phyloP scores from a whole-genome alignment of 176 grass and related monocot genomes.

The Panicum miliaceum region DNA sequence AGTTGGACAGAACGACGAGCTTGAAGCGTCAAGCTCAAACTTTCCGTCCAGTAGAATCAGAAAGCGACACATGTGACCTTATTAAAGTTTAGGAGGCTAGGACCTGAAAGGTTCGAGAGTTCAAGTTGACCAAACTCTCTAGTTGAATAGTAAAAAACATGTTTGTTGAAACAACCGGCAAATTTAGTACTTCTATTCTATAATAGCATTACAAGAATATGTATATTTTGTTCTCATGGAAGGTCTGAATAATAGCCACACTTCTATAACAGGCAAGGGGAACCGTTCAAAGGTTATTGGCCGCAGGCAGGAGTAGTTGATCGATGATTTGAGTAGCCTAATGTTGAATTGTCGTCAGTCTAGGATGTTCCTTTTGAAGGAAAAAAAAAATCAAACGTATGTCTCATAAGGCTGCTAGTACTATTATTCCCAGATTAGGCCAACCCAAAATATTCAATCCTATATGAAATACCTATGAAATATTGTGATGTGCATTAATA shows the following conservation, averaged over 20 bases:
- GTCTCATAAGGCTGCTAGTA: slow-evolving; percentile 13
- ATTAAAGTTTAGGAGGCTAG: slow-evolving; percentile 2
- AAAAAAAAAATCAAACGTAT: slow-evolving; percentile 18
- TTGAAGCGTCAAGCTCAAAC: slow-evolving; percentile 22
- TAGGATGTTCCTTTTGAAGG: slow-evolving; percentile 28
- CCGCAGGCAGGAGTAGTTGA: slow-evolving; percentile 34
- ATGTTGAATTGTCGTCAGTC: slow-evolving; percentile 27
- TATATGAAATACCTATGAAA: slow-evolving; percentile 40
- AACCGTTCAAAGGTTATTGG: slow-evolving; percentile 29
- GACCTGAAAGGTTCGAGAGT: slow-evolving; percentile 14
- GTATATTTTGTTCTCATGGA: slow-evolving; percentile 21
- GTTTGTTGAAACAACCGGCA: background rate
- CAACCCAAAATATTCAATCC: slow-evolving; percentile 36
- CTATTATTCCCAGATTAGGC: slow-evolving; percentile 36
- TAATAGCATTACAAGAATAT: background rate
- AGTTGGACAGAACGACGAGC: background rate
- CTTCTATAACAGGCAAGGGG: background rate
- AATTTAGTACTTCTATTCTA: slow-evolving; percentile 9
- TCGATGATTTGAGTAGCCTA: slow-evolving; percentile 6
- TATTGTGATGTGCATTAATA: slow-evolving; percentile 30
- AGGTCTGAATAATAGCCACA: background rate
- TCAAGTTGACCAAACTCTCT: slow-evolving; percentile 24
- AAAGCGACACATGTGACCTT: background rate
- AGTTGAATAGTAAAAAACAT: slow-evolving; percentile 28
- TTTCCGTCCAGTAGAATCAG: slow-evolving; percentile 33